Evolutionary conservation across 2,329 filamentous ascomycete species (phyloP), one percentile per base, ranked within the genome.

Genomic region (Dothistroma pini): DNA sequence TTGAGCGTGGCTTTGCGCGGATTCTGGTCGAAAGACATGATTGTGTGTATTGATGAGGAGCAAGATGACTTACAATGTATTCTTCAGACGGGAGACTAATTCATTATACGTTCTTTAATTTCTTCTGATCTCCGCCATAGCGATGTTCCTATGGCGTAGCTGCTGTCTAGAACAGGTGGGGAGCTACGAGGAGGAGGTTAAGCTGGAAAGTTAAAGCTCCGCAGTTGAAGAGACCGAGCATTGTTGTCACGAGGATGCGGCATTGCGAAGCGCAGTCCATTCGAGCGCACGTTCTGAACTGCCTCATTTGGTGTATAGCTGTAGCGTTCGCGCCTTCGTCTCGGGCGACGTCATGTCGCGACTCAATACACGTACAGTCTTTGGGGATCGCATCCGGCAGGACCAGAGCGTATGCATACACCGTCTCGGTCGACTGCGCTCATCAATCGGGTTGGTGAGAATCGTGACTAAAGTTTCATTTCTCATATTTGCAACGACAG

Each of bases 1-100:
- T 73, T 63, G n/a, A 76, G 69, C 38, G 72, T 70, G 21, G 76
- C 72, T 32, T 71, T 67, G 38, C 71, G 58, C 8, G 78, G 78
- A 0, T 78, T 34, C 38, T 66, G 63, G 32, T 62, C 57, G 58
- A 69, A 75, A 14, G 69, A 61, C 63, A 67, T 68, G 56, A n/a
- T 38, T 63, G 55, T 16, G 12, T 48, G 31, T 10, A 19, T 56
- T 56, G 47, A 50, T 54, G 52, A 41, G 32, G 32, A 14, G 52
- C 12, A 22, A 6, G 49, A 7, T 34, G 12, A 54, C 51, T 35
- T 38, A 12, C 29, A 35, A 9, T 19, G 16, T 9, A 51, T 21
- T 9, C 14, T 19, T 44, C 41, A 44, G 16, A 44, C n/a, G 41
- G 14, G 41, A 44, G 5, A n/a, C 25, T 19, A 8, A 19, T 44